Evolutionary conservation across 108 stramenopile species (phyloP), one percentile per base, ranked within the genome.

Genomic region (Conticribra weissflogii): DNA sequence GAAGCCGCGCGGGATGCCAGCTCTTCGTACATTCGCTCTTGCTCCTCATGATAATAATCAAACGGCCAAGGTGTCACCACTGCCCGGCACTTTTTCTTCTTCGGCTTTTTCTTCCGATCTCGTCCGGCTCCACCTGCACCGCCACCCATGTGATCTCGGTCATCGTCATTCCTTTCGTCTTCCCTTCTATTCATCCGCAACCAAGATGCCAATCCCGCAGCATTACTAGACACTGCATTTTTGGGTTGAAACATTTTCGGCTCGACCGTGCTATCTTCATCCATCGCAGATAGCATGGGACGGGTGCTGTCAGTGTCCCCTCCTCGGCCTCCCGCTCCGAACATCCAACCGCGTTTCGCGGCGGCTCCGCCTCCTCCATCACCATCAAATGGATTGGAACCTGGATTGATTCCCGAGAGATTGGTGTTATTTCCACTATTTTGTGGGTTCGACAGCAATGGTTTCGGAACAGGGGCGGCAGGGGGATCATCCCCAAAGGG

Each of bases 41-140:
- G 93, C 12, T 84, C 83, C 46, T 85, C 68, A 60, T 95, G 90
- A 76, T 88, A 95, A 63, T 92, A 83, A 80, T 94, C 93, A 62
- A 85, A 92, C 48, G 93, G 93, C 93, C 93, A 95, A 0, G 76
- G 64, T 31, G 79, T 71, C 18, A 77, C 66, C 31, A 77, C 54
- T 19, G 69, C 63, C 28, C 56, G 27, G 19, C 61, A 66, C 28
- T 75, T 79, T 55, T 75, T 79, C 24, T 59, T 76, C 25, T 41
- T 57, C 23, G 54, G 73, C 27, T 28, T 25, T 48, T 74, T 68
- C 32, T 49, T 74, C 25, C 47, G 62, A 27, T 31, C 29, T 4
- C 31, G 41, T 8, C 50, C 21, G 27, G 8, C 36, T 17, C 62
- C 25, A 22, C n/a, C 14, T 14, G 7, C 14, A 23, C 22, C 7